phyloP scores from a whole-genome alignment of 2,329 filamentous ascomycete genomes.

The Rhynchosporium graminicola region DNA sequence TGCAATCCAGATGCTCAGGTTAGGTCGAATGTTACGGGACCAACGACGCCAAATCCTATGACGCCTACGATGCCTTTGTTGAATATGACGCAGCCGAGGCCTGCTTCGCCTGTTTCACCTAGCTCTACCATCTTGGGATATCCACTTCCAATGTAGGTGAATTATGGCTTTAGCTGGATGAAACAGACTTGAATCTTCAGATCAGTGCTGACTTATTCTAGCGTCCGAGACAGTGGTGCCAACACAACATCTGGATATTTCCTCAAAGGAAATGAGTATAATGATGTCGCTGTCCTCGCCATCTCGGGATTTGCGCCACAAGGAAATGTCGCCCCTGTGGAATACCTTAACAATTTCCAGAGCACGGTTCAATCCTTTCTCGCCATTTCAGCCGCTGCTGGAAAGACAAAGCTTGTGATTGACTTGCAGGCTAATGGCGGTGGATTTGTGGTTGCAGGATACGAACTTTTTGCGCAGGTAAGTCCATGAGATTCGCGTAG shows the following conservation, averaged over 20 bases:
- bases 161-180: not conserved
- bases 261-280: conserved; percentile 7
- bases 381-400: not conserved
- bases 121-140: conserved; percentile 11
- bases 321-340: not conserved
- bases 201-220: not conserved
- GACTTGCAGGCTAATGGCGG: conserved; percentile 21
- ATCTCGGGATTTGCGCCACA: conserved; percentile 8
- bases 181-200: not conserved
- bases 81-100: not conserved
- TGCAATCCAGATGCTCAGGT: conserved; percentile 7
- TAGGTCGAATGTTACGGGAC: not conserved
- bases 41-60: not conserved
- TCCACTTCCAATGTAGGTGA: conserved; percentile 14
- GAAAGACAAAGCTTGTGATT: conserved; percentile 16
- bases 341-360: conserved; percentile 17
- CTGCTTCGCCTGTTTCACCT: not conserved
- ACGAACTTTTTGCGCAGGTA: conserved; percentile 16
- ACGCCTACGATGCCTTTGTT: not conserved
- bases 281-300: conserved; percentile 17
- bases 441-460: conserved; percentile 15
- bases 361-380: conserved; percentile 12
- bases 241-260: conserved; percentile 17
- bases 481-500: not conserved
- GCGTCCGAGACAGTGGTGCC: conserved; percentile 9